A percentile compares a stretch with the other conserved stretches of the same genome.
phyloP scores from a whole-genome alignment of 345 rosid genomes.

The Aquilaria malaccensis region DNA sequence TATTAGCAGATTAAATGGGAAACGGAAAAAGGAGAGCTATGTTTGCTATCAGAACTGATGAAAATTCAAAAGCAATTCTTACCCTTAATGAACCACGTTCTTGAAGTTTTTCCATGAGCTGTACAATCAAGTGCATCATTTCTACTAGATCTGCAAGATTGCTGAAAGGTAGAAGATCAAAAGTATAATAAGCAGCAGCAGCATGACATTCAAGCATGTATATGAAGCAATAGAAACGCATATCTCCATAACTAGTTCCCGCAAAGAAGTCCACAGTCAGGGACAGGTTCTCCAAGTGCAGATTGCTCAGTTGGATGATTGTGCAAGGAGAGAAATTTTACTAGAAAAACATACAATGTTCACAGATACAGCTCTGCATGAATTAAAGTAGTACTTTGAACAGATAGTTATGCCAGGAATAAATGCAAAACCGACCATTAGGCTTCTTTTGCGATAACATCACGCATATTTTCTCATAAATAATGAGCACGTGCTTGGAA shows the following conservation, averaged over 20 bases:
- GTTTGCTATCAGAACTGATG: not conserved
- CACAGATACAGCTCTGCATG: not conserved
- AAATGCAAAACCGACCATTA: too few relatives aligned
- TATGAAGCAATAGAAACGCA: not conserved
- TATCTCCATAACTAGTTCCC: not conserved
- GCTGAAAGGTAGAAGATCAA: conserved; percentile 39
- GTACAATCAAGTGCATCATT: conserved; percentile 48
- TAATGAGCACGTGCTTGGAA: not conserved
- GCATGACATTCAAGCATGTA: conserved; percentile 1
- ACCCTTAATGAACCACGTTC: conserved; percentile 89
- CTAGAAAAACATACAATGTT: not conserved
- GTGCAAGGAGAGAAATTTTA: not conserved
- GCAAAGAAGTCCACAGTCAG: not conserved
- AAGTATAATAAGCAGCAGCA: conserved; percentile 6
- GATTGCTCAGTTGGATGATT: too few relatives aligned
- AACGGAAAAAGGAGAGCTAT: too few relatives aligned
- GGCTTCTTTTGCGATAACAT: not conserved
- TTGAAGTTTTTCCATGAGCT: conserved; percentile 91
- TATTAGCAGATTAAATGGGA: too few relatives aligned
- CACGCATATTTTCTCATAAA: not conserved
- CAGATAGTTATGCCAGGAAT: too few relatives aligned
- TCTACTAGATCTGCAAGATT: conserved; percentile 95
- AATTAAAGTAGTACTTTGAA: not conserved
- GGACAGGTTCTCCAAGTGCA: too few relatives aligned
- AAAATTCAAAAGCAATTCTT: conserved; percentile 20